Base-by-base conservation (phyloP, 495 filamentous ascomycete genomes). In the Lasiosphaeris hirsuta region DNA sequence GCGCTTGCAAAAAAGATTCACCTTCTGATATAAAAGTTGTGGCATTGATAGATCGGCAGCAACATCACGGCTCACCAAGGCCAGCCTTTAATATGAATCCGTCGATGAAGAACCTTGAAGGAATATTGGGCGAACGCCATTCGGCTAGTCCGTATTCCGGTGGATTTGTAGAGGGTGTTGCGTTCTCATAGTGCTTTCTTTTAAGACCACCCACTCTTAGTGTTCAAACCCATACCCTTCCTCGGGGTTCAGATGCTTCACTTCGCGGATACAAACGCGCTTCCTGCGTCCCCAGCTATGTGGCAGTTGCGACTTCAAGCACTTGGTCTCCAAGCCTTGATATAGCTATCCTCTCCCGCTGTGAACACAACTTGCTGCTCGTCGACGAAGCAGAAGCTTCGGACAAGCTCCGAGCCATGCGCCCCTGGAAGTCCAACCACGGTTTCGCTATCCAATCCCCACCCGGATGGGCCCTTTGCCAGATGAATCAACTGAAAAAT, bases 381-480 rank as follows among this genome's bases (percentile, higher is more conserved):
- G 51, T 88, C 86, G 59, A 88, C 81, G 41, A 93, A 74, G 71
- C 82, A 87, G 43, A 96, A 83, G 38, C 89, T 86, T 45, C 93
- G 81, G 17, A 95, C 85, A 48, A 97, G 81, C 62, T 97, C 92
- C 19, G 85, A 84, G 0, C 89, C 89, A 72, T 97, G 93, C 4
- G 85, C 92, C 19, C 87, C 90, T 1, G 80, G 79, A 19, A 96
- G 71, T 10, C 82, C 83, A 57, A 90, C 82, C 14, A 81, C 78
- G 15, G 76, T 78, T 14, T 80, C 79, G n/a, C 72, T 71, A 63
- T 86, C 82, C 49, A 90, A 75, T 7, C 67, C 71, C 87, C 89
- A 95, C 7, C 75, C 66, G 7, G 75, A 69, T 6, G 78, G 72
- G 1, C 64, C 73, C 34, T 80, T 82, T 14, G 77, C 71, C 14